phyloP scores from a whole-genome alignment of 371 early-diverging fungal genomes.

The Apophysomyces ossiformis region DNA sequence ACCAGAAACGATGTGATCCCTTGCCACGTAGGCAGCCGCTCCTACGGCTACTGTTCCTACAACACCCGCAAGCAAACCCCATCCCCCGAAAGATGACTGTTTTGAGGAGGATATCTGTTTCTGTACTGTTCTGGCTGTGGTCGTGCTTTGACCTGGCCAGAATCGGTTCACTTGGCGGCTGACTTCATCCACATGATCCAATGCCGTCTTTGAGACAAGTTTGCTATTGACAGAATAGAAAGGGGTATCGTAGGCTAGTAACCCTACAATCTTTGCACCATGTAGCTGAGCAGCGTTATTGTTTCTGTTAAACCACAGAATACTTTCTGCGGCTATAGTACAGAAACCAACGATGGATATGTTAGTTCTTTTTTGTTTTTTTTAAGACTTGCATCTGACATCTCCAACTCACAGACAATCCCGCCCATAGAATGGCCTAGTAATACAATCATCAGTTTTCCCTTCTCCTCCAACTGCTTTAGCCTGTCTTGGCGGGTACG shows the following conservation, averaged over 20 bases:
- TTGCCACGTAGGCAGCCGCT: conserved; percentile 48
- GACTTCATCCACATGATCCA: conserved; percentile 25
- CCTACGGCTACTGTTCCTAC: conserved; percentile 58
- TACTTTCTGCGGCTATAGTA: conserved; percentile 60
- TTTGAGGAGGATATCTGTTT: conserved; percentile 6
- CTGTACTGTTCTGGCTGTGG: neutral
- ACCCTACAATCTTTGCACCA: conserved; percentile 49
- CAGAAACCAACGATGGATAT: neutral
- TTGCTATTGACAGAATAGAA: conserved; percentile 60
- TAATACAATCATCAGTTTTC: conserved; percentile 43
- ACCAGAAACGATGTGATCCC: conserved; percentile 40
- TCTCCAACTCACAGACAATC: conserved; percentile 55
- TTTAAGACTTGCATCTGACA: neutral
- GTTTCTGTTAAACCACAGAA: conserved; percentile 37
- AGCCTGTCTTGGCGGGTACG: conserved; percentile 30
- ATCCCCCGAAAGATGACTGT: conserved; percentile 16
- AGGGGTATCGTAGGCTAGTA: conserved; percentile 67
- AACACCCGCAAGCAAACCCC: conserved; percentile 59
- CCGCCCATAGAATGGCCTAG: conserved; percentile 71
- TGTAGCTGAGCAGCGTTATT: conserved; percentile 23
- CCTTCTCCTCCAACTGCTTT: conserved; percentile 25
- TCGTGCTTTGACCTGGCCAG: neutral
- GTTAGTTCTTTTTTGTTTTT: no score
- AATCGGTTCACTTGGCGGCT: conserved; percentile 18
- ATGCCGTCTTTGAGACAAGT: conserved; percentile 44